Percentiles rank a stretch among this genome's conserved stretches.
phyloP scores from a whole-genome alignment of 2,329 filamentous ascomycete species.

The Pleoardoris graminearum region DNA sequence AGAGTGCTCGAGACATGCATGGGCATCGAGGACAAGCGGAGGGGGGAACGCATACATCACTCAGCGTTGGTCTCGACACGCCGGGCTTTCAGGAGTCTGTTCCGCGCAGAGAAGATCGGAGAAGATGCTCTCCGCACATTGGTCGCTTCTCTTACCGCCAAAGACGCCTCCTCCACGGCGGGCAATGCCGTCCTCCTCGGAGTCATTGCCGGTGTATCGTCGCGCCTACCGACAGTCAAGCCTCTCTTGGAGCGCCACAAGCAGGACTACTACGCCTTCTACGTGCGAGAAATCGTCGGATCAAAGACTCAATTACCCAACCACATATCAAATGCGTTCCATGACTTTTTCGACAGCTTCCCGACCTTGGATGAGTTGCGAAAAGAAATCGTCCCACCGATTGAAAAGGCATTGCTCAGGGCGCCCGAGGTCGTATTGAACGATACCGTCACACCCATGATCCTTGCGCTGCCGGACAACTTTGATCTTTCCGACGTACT shows the following conservation, averaged over 20 bases:
- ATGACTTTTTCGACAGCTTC: slow-evolving; percentile 82
- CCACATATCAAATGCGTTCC: slow-evolving; percentile 72
- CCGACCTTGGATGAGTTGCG: slow-evolving; percentile 73
- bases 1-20: slow-evolving; percentile 78
- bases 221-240: slow-evolving; percentile 68
- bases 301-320: slow-evolving; percentile 71
- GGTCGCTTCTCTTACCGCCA: slow-evolving; percentile 69
- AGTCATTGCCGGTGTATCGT: slow-evolving; percentile 82
- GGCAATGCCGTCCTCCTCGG: slow-evolving; percentile 80
- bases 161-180: slow-evolving; percentile 64
- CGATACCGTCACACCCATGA: slow-evolving; percentile 74
- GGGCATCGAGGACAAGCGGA: slow-evolving; percentile 45
- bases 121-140: slow-evolving; percentile 65
- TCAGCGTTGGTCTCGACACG: slow-evolving; percentile 79
- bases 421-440: slow-evolving; percentile 87
- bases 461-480: slow-evolving; percentile 67
- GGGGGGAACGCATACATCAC: slow-evolving; percentile 62
- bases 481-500: slow-evolving; percentile 80
- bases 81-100: slow-evolving; percentile 75
- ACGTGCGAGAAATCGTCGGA: slow-evolving; percentile 79
- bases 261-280: slow-evolving; percentile 77
- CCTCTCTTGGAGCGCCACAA: slow-evolving; percentile 67
- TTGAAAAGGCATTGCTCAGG: slow-evolving; percentile 87
- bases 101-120: slow-evolving; percentile 62
- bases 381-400: slow-evolving; percentile 73